Evolutionary conservation across 805 yeast genomes (phyloP).

Genomic region (Ogataea nitratoaversa): DNA sequence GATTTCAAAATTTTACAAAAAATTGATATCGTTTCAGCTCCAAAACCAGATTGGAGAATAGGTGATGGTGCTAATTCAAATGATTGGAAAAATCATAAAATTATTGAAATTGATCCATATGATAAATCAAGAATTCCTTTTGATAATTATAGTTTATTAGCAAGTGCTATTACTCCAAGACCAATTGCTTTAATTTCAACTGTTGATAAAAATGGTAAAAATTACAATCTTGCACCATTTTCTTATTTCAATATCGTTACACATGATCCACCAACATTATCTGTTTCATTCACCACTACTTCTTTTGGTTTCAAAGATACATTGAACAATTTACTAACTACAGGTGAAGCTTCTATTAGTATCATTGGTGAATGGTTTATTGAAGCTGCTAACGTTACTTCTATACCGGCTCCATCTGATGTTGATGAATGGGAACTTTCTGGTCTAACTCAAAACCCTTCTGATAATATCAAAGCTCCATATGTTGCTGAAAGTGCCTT

Average conservation of each 20-base stretch:
- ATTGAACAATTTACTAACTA: conserved; percentile 42
- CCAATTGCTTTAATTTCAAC: conserved; percentile 60
- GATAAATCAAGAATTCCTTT: conserved; percentile 35
- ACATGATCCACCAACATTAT: conserved; percentile 57
- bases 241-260: conserved; percentile 47
- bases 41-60: conserved; percentile 37
- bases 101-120: conserved; percentile 46
- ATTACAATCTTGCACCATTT: conserved; percentile 55
- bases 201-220: conserved; percentile 36
- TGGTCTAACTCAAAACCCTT: conserved; percentile 46
- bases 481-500: conserved; percentile 62
- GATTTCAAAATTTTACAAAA: background rate
- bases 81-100: conserved; percentile 42
- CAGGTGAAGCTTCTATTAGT: conserved; percentile 52
- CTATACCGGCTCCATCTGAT: conserved; percentile 43
- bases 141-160: conserved; percentile 47
- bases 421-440: conserved; percentile 53
- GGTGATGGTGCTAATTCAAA: conserved; percentile 45
- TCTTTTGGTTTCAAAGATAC: conserved; percentile 45
- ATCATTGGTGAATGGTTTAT: conserved; percentile 59
- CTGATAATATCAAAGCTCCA: conserved; percentile 45
- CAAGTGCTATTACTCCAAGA: conserved; percentile 53
- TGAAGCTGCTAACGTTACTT: conserved; percentile 56
- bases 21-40: conserved; percentile 2
- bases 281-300: conserved; percentile 43